Evolutionary conservation across 2,329 filamentous ascomycete species (phyloP), one percentile per base, ranked within the genome.

Genomic region (Teratosphaeria epicoccoides): DNA sequence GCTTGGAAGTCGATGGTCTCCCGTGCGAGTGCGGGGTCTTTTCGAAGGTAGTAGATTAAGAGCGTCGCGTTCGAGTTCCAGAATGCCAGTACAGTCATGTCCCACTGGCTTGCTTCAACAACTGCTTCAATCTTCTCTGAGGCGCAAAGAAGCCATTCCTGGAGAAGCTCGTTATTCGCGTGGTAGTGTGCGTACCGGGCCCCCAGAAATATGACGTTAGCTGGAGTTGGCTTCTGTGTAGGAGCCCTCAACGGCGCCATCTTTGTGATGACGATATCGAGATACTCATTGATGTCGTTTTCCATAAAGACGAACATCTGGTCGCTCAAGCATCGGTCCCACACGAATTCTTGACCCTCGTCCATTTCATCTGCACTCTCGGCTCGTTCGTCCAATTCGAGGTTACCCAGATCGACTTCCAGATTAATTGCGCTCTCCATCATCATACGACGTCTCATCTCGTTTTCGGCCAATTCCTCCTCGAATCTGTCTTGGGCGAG

Each of bases 261-360:
- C 63, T 93, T 91, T 55, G 91, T 97, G 65, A 98, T 95, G 66
- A 97, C 83, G 51, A 97, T 93, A 66, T 95, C 87, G 59, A 98
- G 78, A 63, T 98, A 96, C 53, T 85, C 83, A 53, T 91, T 86
- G 49, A 98, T 78, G 65, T 98, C 91, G 66, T 82, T 85, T 60
- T 97, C 91, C 68, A 98, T 93, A 67, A 98, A 98, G 33, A 98
- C 93, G 67, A 98, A 98, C 93, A 98, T 98, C 68, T 98, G 93
- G 67, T 98, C 93, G 66, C 96, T 88, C 47, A 95, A 76, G 69
- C 93, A 98, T 61, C 87, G 80, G 57, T 86, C 86, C 93, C 93
- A 98, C 55, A 96, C 85, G 63, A 98, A 98, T 57, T 97, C 93
- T 63, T 94, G 90, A 52, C 84, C 82, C 52, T 96, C 90, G 62